These are phyloP conservation scores for Trichophyton simii DNA, from an alignment of 2,329 filamentous ascomycete species.

Conservation along the genomic window DNA sequence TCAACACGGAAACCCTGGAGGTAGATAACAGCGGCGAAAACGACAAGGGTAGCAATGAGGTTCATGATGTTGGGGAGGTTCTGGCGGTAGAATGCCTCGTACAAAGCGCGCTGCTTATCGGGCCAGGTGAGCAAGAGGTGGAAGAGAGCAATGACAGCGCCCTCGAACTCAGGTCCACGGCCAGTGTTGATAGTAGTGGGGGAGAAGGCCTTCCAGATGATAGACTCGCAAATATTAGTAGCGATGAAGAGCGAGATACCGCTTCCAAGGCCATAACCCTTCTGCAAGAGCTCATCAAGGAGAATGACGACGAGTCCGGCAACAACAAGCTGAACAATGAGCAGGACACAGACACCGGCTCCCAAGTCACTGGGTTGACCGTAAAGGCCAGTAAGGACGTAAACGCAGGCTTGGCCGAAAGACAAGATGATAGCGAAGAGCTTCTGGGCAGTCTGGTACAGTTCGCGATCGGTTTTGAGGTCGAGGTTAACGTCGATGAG, in stretches of 20 bases:
- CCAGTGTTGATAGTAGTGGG: slow-evolving; percentile 99
- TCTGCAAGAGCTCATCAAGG: slow-evolving; percentile 96
- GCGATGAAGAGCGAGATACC: slow-evolving; percentile 99
- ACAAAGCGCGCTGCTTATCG: slow-evolving; percentile 97
- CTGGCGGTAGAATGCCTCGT: slow-evolving; percentile 98
- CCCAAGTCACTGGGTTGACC: slow-evolving; percentile 93
- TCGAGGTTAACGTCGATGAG: slow-evolving; percentile 99
- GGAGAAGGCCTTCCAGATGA: slow-evolving; percentile 99
- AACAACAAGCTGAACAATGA: slow-evolving; percentile 94
- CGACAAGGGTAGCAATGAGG: slow-evolving; percentile 77
- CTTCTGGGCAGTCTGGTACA: slow-evolving; percentile 99
- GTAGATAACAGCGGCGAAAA: slow-evolving; percentile 98
- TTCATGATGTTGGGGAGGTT: slow-evolving; percentile 99
- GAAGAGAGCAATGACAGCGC: slow-evolving; percentile 16
- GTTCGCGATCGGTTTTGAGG: slow-evolving; percentile 97
- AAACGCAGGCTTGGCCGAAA: slow-evolving; percentile 94
- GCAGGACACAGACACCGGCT: slow-evolving; percentile 92
- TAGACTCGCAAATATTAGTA: slow-evolving; percentile 99
- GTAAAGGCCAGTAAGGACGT: slow-evolving; percentile 96
- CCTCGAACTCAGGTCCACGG: slow-evolving; percentile 72
- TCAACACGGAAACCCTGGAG: slow-evolving; percentile 98
- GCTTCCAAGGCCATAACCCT: slow-evolving; percentile 95
- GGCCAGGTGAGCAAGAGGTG: slow-evolving; percentile 57
- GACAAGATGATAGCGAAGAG: slow-evolving; percentile 95
- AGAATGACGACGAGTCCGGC: slow-evolving; percentile 98